Percentiles rank a stretch among this genome's conserved stretches.
phyloP scores from a whole-genome alignment of 352 stramenopile species.

The Phytophthora citricola region DNA sequence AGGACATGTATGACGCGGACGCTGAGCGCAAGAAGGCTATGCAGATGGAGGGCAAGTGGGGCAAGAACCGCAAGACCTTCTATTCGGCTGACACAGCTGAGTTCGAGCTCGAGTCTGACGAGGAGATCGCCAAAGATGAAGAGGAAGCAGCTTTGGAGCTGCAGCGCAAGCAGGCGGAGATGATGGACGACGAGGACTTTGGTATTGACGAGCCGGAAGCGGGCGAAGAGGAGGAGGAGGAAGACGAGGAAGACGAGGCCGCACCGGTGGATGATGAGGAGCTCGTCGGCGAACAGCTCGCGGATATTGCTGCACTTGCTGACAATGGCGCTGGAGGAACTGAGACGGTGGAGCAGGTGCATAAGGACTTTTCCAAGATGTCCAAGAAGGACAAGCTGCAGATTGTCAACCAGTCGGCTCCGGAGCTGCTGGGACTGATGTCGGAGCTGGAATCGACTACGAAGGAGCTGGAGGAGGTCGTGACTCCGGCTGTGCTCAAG shows the following conservation, averaged over 20 bases:
- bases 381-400: conserved; percentile 89
- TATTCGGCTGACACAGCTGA: conserved; percentile 88
- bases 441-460: conserved; percentile 73
- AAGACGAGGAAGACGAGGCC: conserved; percentile 42
- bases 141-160: conserved; percentile 85
- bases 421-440: conserved; percentile 77
- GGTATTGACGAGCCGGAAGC: conserved; percentile 64
- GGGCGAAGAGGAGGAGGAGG: conserved; percentile 45
- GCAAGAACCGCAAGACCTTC: conserved; percentile 87
- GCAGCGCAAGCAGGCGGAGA: conserved; percentile 82
- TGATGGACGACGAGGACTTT: conserved; percentile 91
- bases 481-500: conserved; percentile 76
- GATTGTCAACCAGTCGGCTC: conserved; percentile 87
- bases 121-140: conserved; percentile 84
- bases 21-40: conserved; percentile 73
- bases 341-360: conserved; percentile 73
- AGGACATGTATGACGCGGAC: conserved; percentile 61
- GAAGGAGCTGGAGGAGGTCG: conserved; percentile 66
- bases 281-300: conserved; percentile 71
- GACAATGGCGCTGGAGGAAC: conserved; percentile 59
- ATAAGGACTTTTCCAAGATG: conserved; percentile 87
- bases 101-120: conserved; percentile 82
- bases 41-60: conserved; percentile 87
- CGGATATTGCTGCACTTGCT: conserved; percentile 72
- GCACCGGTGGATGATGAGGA: conserved; percentile 68